A percentile compares a stretch with the other conserved stretches of the same genome.
Evolutionary conservation across 306 rosid species (phyloP).

Genomic region (Lupinus albus): DNA sequence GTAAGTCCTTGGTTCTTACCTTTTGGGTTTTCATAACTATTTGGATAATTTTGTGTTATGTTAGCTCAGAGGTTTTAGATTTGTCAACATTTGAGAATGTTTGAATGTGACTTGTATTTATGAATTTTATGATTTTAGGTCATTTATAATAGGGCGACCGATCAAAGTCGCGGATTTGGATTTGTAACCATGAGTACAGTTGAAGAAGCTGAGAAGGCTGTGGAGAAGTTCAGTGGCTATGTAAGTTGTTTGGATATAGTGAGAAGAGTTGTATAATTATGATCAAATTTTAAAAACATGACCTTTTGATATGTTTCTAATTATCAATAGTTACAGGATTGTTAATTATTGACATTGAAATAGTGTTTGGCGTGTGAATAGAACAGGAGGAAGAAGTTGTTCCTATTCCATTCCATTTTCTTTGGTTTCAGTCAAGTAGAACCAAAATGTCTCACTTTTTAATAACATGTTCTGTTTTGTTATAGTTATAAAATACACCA

Average conservation of each 20-base stretch:
- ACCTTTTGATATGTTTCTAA: neutral
- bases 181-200: slow-evolving; percentile 88
- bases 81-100: neutral
- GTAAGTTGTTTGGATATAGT: slow-evolving; percentile 52
- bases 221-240: slow-evolving; percentile 63
- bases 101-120: slow-evolving; percentile 17
- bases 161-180: slow-evolving; percentile 89
- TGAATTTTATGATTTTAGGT: slow-evolving; percentile 58
- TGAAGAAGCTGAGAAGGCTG: slow-evolving; percentile 84
- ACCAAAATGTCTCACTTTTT: no score
- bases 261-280: neutral
- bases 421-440: no score
- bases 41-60: neutral
- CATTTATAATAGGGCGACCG: slow-evolving; percentile 80
- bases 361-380: no score
- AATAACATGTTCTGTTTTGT: no score
- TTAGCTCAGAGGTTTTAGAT: neutral
- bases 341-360: neutral
- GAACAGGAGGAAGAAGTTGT: no score
- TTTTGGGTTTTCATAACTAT: neutral
- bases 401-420: no score
- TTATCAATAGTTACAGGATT: neutral
- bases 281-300: slow-evolving; percentile 5
- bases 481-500: no score
- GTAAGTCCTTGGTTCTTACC: slow-evolving; percentile 38